A percentile compares a stretch with the other conserved stretches of the same genome.
phyloP scores from a whole-genome alignment of 345 rosid species.

The Salix dunnii region DNA sequence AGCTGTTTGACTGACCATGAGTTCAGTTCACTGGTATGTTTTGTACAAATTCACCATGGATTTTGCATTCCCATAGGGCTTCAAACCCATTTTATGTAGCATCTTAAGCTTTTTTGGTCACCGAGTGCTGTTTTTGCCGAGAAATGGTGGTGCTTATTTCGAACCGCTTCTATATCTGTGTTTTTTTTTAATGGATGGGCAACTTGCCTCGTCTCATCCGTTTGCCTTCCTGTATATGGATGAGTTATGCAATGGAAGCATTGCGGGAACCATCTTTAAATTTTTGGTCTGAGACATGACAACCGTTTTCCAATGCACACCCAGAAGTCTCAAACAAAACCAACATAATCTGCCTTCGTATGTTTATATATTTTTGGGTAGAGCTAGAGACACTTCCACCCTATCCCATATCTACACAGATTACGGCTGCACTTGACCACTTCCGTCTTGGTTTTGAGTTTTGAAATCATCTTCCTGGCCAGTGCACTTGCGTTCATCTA shows the following conservation, averaged over 20 bases:
- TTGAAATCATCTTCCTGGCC: background rate
- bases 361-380: background rate
- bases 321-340: background rate
- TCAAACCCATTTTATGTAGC: background rate
- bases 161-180: background rate
- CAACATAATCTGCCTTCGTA: background rate
- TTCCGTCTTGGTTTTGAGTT: background rate
- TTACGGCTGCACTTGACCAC: background rate
- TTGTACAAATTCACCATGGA: background rate
- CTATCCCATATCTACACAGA: no score
- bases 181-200: background rate
- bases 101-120: background rate
- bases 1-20: constrained; percentile 31
- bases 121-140: background rate
- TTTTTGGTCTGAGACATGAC: background rate
- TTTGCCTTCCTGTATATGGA: background rate
- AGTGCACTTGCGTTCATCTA: background rate
- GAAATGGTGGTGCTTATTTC: background rate
- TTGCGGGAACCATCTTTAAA: background rate
- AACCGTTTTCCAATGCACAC: background rate
- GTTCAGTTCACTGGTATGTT: background rate
- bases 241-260: background rate
- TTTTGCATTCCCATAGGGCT: background rate
- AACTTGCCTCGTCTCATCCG: background rate
- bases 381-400: background rate